These are phyloP conservation scores for Cruciata laevipes DNA, from an alignment of 257 asterid genomes.

Conservation along the genomic window DNA sequence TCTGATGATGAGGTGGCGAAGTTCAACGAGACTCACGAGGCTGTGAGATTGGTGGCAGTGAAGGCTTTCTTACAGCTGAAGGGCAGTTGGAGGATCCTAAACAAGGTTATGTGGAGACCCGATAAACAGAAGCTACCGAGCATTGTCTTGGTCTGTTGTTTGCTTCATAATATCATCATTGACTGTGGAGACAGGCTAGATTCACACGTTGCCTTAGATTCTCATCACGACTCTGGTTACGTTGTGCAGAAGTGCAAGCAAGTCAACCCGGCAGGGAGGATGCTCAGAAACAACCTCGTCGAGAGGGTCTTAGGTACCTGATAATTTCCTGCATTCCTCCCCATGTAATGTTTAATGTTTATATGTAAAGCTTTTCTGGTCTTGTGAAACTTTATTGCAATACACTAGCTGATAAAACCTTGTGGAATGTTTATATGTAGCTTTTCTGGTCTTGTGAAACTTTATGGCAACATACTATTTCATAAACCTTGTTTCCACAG, in stretches of 20 bases:
- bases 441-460: not conserved
- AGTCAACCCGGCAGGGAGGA: constrained; percentile 42
- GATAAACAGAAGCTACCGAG: constrained; percentile 87
- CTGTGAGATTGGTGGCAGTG: constrained; percentile 44
- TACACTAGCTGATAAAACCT: too few relatives aligned
- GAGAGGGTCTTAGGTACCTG: constrained; percentile 13
- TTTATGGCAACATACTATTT: not conserved
- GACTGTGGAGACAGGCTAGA: constrained; percentile 69
- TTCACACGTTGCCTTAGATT: constrained; percentile 53
- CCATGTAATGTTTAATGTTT: not conserved
- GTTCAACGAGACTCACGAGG: constrained; percentile 47
- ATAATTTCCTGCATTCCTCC: not conserved
- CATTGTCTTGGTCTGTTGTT: constrained; percentile 79
- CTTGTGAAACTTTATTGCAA: not conserved
- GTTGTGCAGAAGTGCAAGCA: constrained; percentile 30
- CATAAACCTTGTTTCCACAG: too few relatives aligned
- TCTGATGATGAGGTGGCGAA: constrained; percentile 17
- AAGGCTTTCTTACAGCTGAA: constrained; percentile 68
- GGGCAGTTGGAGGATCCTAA: constrained; percentile 94
- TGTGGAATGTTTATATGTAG: not conserved
- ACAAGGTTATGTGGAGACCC: constrained; percentile 98
- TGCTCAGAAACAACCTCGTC: constrained; percentile 45
- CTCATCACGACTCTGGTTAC: constrained; percentile 54
- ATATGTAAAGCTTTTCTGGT: not conserved
- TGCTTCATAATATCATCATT: constrained; percentile 78